Conservation (phyloP, 2,329 filamentous ascomycete species). For the Phyllosticta citrichinensis region DNA sequence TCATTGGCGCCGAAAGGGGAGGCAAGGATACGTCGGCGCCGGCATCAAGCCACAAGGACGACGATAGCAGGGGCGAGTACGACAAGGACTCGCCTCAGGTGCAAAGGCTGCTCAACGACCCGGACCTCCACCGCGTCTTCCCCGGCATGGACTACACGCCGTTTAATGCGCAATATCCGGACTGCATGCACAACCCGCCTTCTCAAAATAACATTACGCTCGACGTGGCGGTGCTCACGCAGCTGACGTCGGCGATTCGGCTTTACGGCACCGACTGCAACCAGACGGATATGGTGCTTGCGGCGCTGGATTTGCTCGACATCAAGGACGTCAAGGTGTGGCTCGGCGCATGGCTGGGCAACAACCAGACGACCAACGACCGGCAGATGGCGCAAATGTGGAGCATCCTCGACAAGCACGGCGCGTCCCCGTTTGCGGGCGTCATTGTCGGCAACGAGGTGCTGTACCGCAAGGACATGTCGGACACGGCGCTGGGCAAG, state of each 20-base stretch:
- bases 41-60: slow-evolving; percentile 40
- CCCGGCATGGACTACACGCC: slow-evolving; percentile 94
- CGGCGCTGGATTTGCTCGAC: slow-evolving; percentile 65
- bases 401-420: slow-evolving; percentile 63
- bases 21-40: slow-evolving; percentile 18
- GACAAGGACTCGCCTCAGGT: slow-evolving; percentile 68
- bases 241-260: slow-evolving; percentile 78
- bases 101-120: slow-evolving; percentile 69
- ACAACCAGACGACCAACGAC: slow-evolving; percentile 69
- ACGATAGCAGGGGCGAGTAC: slow-evolving; percentile 55
- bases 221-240: slow-evolving; percentile 80
- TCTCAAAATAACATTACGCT: slow-evolving; percentile 92
- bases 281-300: slow-evolving; percentile 86
- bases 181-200: slow-evolving; percentile 64
- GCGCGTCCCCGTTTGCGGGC: slow-evolving; percentile 48
- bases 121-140: slow-evolving; percentile 81
- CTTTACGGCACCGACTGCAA: slow-evolving; percentile 96
- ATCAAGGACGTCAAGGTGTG: slow-evolving; percentile 76
- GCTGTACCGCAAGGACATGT: slow-evolving; percentile 56
- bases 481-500: slow-evolving; percentile 49
- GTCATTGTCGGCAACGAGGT: slow-evolving; percentile 56
- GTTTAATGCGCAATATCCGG: slow-evolving; percentile 80
- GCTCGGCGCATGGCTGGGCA: slow-evolving; percentile 89
- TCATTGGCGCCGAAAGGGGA: slow-evolving; percentile 45
- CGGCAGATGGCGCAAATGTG: slow-evolving; percentile 81